Evolutionary conservation across 2,329 filamentous ascomycete genomes (phyloP).

Genomic region (Camillea tinctor): DNA sequence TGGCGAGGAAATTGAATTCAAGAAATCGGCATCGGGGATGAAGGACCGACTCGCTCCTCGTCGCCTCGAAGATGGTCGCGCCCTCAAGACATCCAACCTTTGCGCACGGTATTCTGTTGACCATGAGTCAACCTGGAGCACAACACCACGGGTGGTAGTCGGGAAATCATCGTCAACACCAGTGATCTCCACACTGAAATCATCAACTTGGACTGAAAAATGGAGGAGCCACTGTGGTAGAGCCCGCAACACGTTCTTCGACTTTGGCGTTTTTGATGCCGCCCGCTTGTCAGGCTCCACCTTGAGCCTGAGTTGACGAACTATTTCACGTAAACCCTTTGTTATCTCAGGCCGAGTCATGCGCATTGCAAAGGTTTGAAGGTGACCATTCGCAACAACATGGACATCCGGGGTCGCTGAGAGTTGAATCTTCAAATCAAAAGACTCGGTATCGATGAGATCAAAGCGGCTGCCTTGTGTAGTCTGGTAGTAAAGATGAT

Average conservation of each 20-base stretch:
- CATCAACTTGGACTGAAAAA: constrained; percentile 79
- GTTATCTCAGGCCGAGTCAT: constrained; percentile 91
- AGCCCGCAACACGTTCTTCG: constrained; percentile 70
- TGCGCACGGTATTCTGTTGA: constrained; percentile 86
- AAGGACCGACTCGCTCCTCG: constrained; percentile 73
- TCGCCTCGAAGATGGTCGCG: constrained; percentile 58
- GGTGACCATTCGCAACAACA: constrained; percentile 73
- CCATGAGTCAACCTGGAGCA: constrained; percentile 84
- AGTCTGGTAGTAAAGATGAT: constrained; percentile 93
- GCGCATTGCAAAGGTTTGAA: constrained; percentile 85
- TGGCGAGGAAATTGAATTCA: constrained; percentile 49
- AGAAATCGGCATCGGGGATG: constrained; percentile 65
- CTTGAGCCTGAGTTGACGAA: constrained; percentile 75
- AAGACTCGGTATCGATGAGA: constrained; percentile 79
- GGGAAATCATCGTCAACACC: constrained; percentile 85
- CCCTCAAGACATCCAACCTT: constrained; percentile 63
- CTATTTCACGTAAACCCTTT: constrained; percentile 87
- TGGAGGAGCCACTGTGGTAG: constrained; percentile 83
- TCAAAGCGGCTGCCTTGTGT: constrained; percentile 80
- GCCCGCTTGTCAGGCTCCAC: constrained; percentile 62
- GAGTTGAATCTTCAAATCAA: constrained; percentile 83
- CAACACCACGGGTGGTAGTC: constrained; percentile 75
- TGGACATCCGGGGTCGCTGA: constrained; percentile 83
- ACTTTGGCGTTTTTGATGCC: constrained; percentile 47
- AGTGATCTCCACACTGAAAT: constrained; percentile 88